phyloP scores from a whole-genome alignment of 441 rosid species.

The Macaranga tanarius region DNA sequence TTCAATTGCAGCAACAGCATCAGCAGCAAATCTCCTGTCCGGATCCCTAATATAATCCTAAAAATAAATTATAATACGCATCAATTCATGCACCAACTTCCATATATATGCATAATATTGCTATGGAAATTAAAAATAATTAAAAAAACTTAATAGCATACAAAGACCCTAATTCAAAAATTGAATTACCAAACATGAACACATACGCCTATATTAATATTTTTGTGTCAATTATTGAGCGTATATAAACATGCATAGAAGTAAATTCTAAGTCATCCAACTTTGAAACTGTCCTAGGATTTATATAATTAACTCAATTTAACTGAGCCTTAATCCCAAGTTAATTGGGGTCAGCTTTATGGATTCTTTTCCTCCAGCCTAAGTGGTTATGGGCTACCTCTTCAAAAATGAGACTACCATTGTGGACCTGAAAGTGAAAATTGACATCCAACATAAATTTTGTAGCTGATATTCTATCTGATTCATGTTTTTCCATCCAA shows the following conservation, averaged over 20 bases:
- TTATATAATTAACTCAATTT: not conserved
- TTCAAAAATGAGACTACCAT: not conserved
- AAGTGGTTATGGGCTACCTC: too few species aligned
- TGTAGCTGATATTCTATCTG: not conserved
- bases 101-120: not conserved
- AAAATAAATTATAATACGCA: constrained; percentile 33
- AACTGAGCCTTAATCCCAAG: too few species aligned
- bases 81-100: constrained; percentile 18
- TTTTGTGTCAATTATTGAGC: not conserved
- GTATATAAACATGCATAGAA: not conserved
- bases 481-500: not conserved
- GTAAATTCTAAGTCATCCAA: not conserved
- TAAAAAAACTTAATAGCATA: not conserved
- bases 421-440: not conserved
- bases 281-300: not conserved
- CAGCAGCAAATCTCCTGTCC: constrained; percentile 88
- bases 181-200: not conserved
- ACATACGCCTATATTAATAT: too few species aligned
- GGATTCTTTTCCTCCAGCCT: too few species aligned
- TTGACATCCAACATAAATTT: not conserved
- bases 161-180: not conserved
- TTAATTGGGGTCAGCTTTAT: too few species aligned
- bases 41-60: constrained; percentile 94
- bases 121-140: not conserved
- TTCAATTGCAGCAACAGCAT: constrained; percentile 83